Evolutionary conservation across 306 rosid species (phyloP), one percentile per base, ranked within the genome.

Genomic region (Prunus kanzakura): DNA sequence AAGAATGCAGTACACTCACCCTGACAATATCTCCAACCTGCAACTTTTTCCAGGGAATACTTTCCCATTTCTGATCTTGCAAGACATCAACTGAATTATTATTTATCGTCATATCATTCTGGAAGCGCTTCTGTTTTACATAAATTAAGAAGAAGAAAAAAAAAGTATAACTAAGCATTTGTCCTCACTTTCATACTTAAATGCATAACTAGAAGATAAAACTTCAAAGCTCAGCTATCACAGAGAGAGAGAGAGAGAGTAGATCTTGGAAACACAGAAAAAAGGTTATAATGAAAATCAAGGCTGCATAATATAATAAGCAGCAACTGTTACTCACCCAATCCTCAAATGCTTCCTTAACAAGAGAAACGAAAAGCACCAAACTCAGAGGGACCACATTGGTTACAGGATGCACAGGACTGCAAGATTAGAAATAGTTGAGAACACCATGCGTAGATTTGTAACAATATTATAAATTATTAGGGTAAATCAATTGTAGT

Each of bases 281-380:
- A 62, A 19, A 62, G 13, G 50, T 23, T 13, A 74, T 67, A 38
- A 18, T 60, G 61, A 51, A 64, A 64, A 25, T 71, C 54, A 74
- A 72, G 38, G 76, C 63, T 4, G 70, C 61, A 74, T 45, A 27
- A 58, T 60, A 61, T 64, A 73, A 73, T 23, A 71, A 80, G 23
- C 47, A 76, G 55, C 77, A 75, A 79, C 32, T 64, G 67, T 63
- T 49, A 82, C 97, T 91, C 82, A 93, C 98, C 96, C 93, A 93
- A 79, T 93, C 97, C 86, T 93, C 98, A 82, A 88, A 93, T 76
- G 98, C 98, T 85, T 93, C 98, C 85, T 93, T 93, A 41, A 89
- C 79, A 55, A 93, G 95, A 82, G 98, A 91, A 69, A 93, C 88
- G 19, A 93, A 85, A 80, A 93, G 90, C 93, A 93, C 98, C 84